Conservation (phyloP, 1,139 yeast genomes). For the Lodderomyces elongisporus region DNA sequence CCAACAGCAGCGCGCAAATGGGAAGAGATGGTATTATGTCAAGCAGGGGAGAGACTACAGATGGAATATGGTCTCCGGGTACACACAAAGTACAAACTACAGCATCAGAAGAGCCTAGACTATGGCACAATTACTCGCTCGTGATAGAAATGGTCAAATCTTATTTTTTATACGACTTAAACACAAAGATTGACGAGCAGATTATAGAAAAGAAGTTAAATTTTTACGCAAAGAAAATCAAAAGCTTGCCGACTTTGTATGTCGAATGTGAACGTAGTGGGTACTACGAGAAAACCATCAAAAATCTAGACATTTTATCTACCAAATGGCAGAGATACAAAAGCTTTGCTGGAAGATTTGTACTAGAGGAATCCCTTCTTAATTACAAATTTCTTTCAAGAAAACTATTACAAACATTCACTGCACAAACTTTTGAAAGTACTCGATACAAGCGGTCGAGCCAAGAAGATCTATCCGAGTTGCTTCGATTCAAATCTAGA, state of each 20-base stretch:
- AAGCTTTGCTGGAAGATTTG: conserved; percentile 5
- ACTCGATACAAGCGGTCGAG: neutral
- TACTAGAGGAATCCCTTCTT: conserved; percentile 6
- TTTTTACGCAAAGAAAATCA: conserved; percentile 7
- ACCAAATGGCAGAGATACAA: neutral
- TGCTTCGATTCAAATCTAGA: conserved; percentile 5
- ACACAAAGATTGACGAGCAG: conserved; percentile 11
- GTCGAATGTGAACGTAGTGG: conserved; percentile 3
- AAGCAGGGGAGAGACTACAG: neutral
- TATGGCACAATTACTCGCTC: conserved; percentile 17
- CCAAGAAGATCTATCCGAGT: neutral
- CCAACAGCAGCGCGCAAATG: conserved; percentile 12
- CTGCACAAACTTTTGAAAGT: conserved; percentile 1
- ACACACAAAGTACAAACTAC: neutral
- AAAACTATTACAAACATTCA: conserved; percentile 4
- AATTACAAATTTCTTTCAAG: conserved; percentile 10
- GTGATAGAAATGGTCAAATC: conserved; percentile 13
- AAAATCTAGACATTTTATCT: conserved; percentile 4
- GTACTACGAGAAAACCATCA: conserved; percentile 4
- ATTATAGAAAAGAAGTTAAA: conserved; percentile 8
- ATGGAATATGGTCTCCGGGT: too few relatives aligned
- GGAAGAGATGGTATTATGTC: neutral
- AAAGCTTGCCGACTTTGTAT: neutral
- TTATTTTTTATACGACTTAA: conserved; percentile 20
- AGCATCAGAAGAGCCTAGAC: neutral